Conservation (phyloP, 768 basidiomycete species). For the Mycena belliarum region DNA sequence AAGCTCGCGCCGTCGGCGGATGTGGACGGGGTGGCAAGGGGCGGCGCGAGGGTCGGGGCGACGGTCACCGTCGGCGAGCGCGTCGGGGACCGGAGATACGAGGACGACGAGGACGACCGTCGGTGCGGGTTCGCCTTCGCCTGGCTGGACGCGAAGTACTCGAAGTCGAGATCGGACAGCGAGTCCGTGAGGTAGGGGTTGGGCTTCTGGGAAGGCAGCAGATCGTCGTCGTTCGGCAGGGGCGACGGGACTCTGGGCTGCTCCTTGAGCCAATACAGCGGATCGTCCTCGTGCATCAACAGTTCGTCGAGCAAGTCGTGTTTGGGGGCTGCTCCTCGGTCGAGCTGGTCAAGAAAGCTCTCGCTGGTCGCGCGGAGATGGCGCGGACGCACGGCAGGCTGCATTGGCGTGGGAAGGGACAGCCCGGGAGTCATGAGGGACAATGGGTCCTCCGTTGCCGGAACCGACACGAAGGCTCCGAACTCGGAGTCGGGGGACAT, state of each 20-base stretch:
- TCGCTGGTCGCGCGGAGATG: slow-evolving; percentile 34
- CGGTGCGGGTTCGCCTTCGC: slow-evolving; percentile 26
- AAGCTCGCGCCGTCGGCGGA: slow-evolving; percentile 20
- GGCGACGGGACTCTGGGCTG: not conserved
- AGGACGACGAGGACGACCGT: slow-evolving; percentile 17
- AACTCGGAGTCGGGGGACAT: slow-evolving; percentile 52
- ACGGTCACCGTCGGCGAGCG: slow-evolving; percentile 16
- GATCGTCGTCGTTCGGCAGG: slow-evolving; percentile 2
- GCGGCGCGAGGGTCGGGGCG: slow-evolving; percentile 14
- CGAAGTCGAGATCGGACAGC: slow-evolving; percentile 38
- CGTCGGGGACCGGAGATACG: slow-evolving; percentile 16
- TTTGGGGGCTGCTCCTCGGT: slow-evolving; percentile 50
- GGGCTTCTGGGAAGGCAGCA: slow-evolving; percentile 18
- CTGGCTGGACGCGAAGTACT: slow-evolving; percentile 33
- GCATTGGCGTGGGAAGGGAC: slow-evolving; percentile 4
- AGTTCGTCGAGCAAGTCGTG: slow-evolving; percentile 63
- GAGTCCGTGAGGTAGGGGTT: slow-evolving; percentile 21
- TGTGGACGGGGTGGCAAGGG: slow-evolving; percentile 12
- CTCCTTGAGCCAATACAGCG: slow-evolving; percentile 57
- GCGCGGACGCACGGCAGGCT: not conserved
- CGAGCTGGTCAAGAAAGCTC: slow-evolving; percentile 63
- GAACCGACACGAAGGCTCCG: slow-evolving; percentile 62
- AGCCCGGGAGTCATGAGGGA: slow-evolving; percentile 22
- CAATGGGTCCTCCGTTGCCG: slow-evolving; percentile 54
- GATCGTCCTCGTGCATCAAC: slow-evolving; percentile 67